phyloP scores from a whole-genome alignment of 2,329 filamentous ascomycete species.

The Aspergillus arachidicola region DNA sequence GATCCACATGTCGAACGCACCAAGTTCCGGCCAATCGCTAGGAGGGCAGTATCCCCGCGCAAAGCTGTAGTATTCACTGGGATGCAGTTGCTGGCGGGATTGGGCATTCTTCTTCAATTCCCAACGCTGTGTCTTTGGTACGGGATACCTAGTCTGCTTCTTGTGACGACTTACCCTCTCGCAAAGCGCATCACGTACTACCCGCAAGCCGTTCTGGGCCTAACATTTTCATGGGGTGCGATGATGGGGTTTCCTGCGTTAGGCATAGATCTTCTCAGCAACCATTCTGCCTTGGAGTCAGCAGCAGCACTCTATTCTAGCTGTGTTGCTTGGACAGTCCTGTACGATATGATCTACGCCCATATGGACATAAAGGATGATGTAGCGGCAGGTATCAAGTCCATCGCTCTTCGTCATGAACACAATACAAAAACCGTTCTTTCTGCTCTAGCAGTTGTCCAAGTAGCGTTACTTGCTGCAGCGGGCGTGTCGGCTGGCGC shows the following conservation, averaged over 20 bases:
- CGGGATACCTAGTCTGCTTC: constrained; percentile 45
- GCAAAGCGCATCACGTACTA: constrained; percentile 58
- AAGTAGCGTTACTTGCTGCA: constrained; percentile 46
- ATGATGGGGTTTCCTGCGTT: constrained; percentile 52
- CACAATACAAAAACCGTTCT: constrained; percentile 50
- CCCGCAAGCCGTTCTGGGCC: constrained; percentile 55
- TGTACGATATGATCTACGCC: constrained; percentile 57
- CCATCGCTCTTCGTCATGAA: constrained; percentile 53
- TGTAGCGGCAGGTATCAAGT: constrained; percentile 53
- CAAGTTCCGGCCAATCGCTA: constrained; percentile 54
- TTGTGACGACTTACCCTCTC: constrained; percentile 53
- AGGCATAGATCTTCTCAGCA: constrained; percentile 47
- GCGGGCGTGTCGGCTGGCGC: constrained; percentile 54
- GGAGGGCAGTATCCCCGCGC: constrained; percentile 52
- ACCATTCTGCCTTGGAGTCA: constrained; percentile 39
- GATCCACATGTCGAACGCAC: constrained; percentile 57
- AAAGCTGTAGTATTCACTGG: constrained; percentile 50
- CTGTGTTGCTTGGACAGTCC: constrained; percentile 51
- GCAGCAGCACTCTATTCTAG: constrained; percentile 49
- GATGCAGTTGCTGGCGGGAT: constrained; percentile 44
- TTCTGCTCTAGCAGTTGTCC: constrained; percentile 42
- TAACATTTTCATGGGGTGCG: constrained; percentile 55
- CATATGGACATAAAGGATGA: constrained; percentile 57
- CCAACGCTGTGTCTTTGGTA: constrained; percentile 47
- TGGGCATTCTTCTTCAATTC: constrained; percentile 48